Evolutionary conservation across 2,329 filamentous ascomycete genomes (phyloP).

Genomic region (Pyricularia pennisetigena): DNA sequence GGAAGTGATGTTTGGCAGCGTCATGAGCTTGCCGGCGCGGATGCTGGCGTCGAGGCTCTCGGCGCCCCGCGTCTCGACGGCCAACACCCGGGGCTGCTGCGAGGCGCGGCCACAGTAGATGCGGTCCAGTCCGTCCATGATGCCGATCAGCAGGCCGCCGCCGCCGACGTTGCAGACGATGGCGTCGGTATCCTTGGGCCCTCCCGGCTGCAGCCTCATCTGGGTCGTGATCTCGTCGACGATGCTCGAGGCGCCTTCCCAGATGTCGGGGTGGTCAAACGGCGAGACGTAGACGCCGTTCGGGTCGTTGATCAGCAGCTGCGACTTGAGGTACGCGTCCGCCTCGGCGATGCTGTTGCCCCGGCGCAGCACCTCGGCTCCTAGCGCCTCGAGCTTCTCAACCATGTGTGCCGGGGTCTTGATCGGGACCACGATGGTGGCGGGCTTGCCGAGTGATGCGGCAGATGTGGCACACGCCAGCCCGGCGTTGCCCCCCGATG

Average conservation of each 20-base stretch:
- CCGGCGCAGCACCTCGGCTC: conserved; percentile 54
- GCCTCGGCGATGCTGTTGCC: conserved; percentile 62
- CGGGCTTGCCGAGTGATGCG: conserved; percentile 45
- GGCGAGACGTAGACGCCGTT: conserved; percentile 53
- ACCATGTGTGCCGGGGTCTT: conserved; percentile 59
- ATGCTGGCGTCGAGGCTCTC: conserved; percentile 53
- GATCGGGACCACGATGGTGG: conserved; percentile 63
- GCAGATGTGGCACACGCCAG: conserved; percentile 70
- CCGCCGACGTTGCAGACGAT: conserved; percentile 63
- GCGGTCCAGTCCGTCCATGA: conserved; percentile 50
- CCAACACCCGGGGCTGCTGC: conserved; percentile 40
- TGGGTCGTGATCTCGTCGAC: conserved; percentile 34
- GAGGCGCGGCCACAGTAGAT: conserved; percentile 12
- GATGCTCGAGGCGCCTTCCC: conserved; percentile 51
- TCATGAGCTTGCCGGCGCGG: conserved; percentile 41
- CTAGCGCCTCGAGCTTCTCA: conserved; percentile 52
- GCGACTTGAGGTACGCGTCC: conserved; percentile 50
- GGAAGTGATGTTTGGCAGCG: conserved; percentile 59
- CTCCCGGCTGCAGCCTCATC: conserved; percentile 14
- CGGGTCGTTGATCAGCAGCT: conserved; percentile 30
- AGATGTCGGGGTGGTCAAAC: conserved; percentile 57
- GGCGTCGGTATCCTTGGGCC: conserved; percentile 22
- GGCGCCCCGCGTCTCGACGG: conserved; percentile 64
- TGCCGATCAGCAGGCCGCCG: conserved; percentile 59
- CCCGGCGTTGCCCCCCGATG: conserved; percentile 70